Evolutionary conservation across 1,284 basidiomycete genomes (phyloP).

Genomic region (Cutaneotrichosporon sp.): DNA sequence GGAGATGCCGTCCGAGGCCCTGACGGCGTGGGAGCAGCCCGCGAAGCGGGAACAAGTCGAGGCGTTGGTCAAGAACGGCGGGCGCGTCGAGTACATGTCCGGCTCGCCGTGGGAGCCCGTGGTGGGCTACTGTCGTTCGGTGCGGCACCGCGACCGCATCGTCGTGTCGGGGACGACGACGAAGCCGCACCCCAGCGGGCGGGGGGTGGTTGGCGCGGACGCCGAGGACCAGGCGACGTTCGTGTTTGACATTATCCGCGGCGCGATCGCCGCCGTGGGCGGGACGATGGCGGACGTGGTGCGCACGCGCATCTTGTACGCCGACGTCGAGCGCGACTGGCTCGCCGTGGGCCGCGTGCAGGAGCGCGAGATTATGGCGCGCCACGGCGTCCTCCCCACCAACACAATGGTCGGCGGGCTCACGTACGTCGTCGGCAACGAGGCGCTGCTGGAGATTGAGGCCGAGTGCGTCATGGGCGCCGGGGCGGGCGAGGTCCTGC

Average conservation of each 20-base stretch:
- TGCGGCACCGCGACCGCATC: slow-evolving; percentile 3
- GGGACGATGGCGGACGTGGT: slow-evolving; percentile 20
- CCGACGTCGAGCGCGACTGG: slow-evolving; percentile 18
- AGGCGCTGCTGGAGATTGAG: slow-evolving; percentile 28
- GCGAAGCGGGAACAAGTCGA: slow-evolving; percentile 1
- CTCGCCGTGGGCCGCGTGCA: slow-evolving; percentile 17
- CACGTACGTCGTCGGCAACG: slow-evolving; percentile 17
- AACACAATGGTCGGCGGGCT: slow-evolving; percentile 27
- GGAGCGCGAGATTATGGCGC: slow-evolving; percentile 15
- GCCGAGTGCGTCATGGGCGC: slow-evolving; percentile 18
- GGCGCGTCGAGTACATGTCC: slow-evolving; percentile 13
- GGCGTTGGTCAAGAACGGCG: slow-evolving; percentile 4
- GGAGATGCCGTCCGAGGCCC: not conserved
- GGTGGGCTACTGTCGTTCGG: slow-evolving; percentile 11
- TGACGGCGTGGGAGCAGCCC: not conserved
- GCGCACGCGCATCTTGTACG: slow-evolving; percentile 23
- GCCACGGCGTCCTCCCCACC: slow-evolving; percentile 19
- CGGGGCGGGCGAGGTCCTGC: not conserved
- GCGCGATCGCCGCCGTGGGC: slow-evolving; percentile 19
- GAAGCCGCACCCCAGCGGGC: slow-evolving; percentile 10
- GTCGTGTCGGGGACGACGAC: slow-evolving; percentile 11
- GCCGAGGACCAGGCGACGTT: slow-evolving; percentile 17
- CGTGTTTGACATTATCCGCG: slow-evolving; percentile 26
- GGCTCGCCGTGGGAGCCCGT: slow-evolving; percentile 18
- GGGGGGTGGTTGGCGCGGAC: slow-evolving; percentile 14